Evolutionary conservation across 768 basidiomycete species (phyloP).

Genomic region (Mycena rebaudengoi): DNA sequence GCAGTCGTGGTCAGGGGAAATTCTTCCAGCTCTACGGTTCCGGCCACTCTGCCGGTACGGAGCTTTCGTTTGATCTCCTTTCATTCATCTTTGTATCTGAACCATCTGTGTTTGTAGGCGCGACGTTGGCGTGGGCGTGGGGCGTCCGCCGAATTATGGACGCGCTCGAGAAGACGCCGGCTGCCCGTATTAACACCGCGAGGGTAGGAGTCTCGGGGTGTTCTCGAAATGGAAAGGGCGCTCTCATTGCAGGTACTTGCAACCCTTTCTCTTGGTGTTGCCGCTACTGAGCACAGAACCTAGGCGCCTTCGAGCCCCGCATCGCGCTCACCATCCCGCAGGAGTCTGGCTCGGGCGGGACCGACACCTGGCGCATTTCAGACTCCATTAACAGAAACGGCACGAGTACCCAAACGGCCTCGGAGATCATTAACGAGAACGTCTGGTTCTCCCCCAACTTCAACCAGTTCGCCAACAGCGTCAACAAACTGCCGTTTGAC

Average conservation of each 20-base stretch:
- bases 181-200: conserved; percentile 54
- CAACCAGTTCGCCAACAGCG: conserved; percentile 53
- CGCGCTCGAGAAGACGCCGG: conserved; percentile 59
- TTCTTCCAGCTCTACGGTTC: conserved; percentile 66
- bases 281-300: neutral
- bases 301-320: conserved; percentile 59
- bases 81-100: neutral
- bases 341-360: conserved; percentile 68
- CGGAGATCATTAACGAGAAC: conserved; percentile 67
- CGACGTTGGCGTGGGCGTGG: conserved; percentile 73
- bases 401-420: conserved; percentile 54
- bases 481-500: conserved; percentile 61
- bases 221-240: conserved; percentile 70
- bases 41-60: conserved; percentile 47
- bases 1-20: conserved; percentile 61
- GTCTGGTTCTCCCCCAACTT: conserved; percentile 67
- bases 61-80: neutral
- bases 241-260: conserved; percentile 55
- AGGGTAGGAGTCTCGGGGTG: conserved; percentile 67
- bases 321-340: conserved; percentile 68
- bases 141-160: conserved; percentile 67
- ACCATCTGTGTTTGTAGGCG: conserved; percentile 29
- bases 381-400: conserved; percentile 47
- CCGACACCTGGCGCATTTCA: conserved; percentile 67
- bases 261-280: too few species aligned